These are phyloP conservation scores for Zizania palustris DNA, from an alignment of 202 grass and related monocot species.

Conservation along the genomic window DNA sequence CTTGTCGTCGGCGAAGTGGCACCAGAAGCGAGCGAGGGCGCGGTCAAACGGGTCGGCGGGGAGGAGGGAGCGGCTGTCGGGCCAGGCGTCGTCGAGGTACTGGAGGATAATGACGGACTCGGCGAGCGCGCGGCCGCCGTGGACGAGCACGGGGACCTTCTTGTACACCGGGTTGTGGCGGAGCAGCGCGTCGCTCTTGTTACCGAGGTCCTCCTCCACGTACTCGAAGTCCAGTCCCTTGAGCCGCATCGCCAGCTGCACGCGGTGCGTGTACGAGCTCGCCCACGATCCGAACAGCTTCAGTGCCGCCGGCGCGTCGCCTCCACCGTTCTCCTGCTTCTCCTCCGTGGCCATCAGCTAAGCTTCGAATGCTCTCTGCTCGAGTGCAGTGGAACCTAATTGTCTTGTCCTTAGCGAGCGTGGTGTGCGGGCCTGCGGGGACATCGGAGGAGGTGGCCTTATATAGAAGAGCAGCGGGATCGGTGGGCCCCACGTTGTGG, in stretches of 20 bases:
- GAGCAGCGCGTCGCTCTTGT: slow-evolving; percentile 68
- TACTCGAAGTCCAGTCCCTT: slow-evolving; percentile 76
- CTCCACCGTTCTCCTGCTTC: slow-evolving; percentile 17
- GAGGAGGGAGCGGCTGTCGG: slow-evolving; percentile 48
- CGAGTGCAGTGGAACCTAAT: neutral
- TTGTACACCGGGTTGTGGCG: slow-evolving; percentile 76
- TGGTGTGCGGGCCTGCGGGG: slow-evolving; percentile 7
- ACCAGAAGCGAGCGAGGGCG: slow-evolving; percentile 79
- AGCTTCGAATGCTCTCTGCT: slow-evolving; percentile 24
- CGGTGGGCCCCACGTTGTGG: neutral
- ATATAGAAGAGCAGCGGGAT: slow-evolving; percentile 43
- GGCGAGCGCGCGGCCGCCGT: slow-evolving; percentile 54
- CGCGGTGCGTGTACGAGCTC: slow-evolving; percentile 93
- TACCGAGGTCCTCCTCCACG: slow-evolving; percentile 75
- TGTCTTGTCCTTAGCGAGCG: slow-evolving; percentile 16
- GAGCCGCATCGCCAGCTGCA: slow-evolving; percentile 79
- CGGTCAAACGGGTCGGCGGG: slow-evolving; percentile 63
- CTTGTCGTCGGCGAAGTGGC: slow-evolving; percentile 92
- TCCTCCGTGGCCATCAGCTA: slow-evolving; percentile 38
- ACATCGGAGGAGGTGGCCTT: slow-evolving; percentile 21
- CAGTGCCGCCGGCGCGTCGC: slow-evolving; percentile 6
- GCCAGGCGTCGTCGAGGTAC: slow-evolving; percentile 82
- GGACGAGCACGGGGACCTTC: slow-evolving; percentile 90
- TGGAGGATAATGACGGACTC: slow-evolving; percentile 89
- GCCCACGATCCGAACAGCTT: slow-evolving; percentile 85